Percentiles rank a stretch among this genome's conserved stretches.
phyloP scores from a whole-genome alignment of 208 protist species.

The Histomonas meleagridis region DNA sequence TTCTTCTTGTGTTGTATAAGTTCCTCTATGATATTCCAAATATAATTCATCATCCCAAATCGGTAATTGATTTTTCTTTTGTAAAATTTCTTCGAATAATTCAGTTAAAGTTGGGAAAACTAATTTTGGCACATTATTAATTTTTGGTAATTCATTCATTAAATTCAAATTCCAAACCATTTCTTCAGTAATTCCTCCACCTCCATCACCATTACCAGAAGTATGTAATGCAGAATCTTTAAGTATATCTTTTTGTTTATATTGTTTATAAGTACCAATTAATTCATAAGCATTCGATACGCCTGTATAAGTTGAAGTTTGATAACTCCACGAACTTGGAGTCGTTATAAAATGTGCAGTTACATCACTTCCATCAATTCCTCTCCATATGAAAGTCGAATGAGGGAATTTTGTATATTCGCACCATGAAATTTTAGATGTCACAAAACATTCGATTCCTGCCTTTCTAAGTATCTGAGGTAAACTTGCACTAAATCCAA shows the following conservation, averaged over 20 bases:
- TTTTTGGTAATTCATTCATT: not conserved
- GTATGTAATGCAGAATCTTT: not conserved
- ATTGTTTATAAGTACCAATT: not conserved
- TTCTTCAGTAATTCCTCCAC: slow-evolving; percentile 39
- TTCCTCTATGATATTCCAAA: slow-evolving; percentile 42
- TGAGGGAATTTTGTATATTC: slow-evolving; percentile 27
- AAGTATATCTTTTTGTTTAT: not conserved
- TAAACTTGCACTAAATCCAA: not conserved
- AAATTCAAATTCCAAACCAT: slow-evolving; percentile 34
- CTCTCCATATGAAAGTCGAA: slow-evolving; percentile 34
- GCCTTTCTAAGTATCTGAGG: not conserved
- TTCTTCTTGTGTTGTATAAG: slow-evolving; percentile 36
- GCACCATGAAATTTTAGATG: slow-evolving; percentile 9
- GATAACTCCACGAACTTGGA: not conserved
- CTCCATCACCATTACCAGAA: slow-evolving; percentile 40
- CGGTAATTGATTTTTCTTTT: not conserved
- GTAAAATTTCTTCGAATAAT: not conserved
- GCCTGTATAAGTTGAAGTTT: not conserved
- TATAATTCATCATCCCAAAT: slow-evolving; percentile 35
- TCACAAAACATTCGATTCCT: not conserved
- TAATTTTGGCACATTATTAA: not conserved
- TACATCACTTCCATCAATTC: slow-evolving; percentile 38
- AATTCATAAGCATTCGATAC: not conserved
- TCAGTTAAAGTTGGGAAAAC: not conserved
- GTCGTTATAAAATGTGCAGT: slow-evolving; percentile 10